phyloP scores from a whole-genome alignment of 805 yeast genomes.

The Candida nemodendra region DNA sequence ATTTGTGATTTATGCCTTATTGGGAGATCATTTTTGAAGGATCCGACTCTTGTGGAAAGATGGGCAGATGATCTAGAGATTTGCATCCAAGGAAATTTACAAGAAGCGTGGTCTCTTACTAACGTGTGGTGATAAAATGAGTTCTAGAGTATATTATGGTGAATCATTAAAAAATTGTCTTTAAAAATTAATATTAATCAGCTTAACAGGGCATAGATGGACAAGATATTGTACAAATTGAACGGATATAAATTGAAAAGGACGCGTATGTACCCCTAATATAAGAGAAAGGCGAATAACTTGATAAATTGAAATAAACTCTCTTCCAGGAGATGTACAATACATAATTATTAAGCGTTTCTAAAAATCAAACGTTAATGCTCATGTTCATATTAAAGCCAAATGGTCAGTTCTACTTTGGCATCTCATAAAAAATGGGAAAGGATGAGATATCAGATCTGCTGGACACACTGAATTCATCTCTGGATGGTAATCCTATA shows the following conservation, averaged over 20 bases:
- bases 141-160: neutral
- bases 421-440: conserved; percentile 15
- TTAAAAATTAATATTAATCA: too few species aligned
- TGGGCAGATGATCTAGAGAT: conserved; percentile 53
- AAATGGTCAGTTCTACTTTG: conserved; percentile 3
- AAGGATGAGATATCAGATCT: conserved; percentile 1
- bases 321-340: too few species aligned
- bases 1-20: conserved; percentile 47
- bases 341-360: too few species aligned
- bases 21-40: conserved; percentile 45
- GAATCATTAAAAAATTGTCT: neutral
- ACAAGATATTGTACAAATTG: too few species aligned
- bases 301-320: too few species aligned
- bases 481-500: neutral
- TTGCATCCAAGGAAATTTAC: conserved; percentile 19
- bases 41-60: conserved; percentile 48
- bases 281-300: too few species aligned
- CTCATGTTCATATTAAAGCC: neutral
- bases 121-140: conserved; percentile 13
- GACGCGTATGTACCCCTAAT: too few species aligned
- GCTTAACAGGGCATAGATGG: too few species aligned
- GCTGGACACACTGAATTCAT: neutral
- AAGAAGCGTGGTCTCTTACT: conserved; percentile 18
- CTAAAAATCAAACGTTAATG: too few species aligned
- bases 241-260: too few species aligned